phyloP scores from a whole-genome alignment of 805 yeast genomes.

The Myxozyma vanderwaltii region DNA sequence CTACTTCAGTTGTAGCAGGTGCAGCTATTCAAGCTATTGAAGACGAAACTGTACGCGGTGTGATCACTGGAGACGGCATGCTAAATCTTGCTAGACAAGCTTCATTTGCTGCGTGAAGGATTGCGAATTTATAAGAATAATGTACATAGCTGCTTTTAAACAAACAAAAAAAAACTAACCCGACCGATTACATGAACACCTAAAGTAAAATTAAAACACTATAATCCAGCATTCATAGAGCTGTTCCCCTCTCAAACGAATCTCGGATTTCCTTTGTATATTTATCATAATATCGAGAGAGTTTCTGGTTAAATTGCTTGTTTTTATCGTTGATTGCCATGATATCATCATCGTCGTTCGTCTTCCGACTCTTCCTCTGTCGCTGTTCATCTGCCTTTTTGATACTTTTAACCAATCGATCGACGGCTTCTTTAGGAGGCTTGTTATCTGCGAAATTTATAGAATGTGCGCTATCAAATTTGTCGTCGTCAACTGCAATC shows the following conservation, averaged over 20 bases:
- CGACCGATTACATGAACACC: background rate
- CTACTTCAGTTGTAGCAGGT: slow-evolving; percentile 30
- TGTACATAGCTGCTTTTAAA: background rate
- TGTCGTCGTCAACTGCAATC: slow-evolving; percentile 27
- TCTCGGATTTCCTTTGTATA: slow-evolving; percentile 44
- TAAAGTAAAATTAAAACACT: background rate
- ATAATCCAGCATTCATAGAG: slow-evolving; percentile 32
- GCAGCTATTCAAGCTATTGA: slow-evolving; percentile 30
- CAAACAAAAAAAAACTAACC: background rate
- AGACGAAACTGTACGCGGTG: slow-evolving; percentile 22
- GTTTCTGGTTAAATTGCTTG: slow-evolving; percentile 69
- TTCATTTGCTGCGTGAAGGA: background rate
- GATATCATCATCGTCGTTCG: slow-evolving; percentile 45
- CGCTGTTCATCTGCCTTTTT: slow-evolving; percentile 45
- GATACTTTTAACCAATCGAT: slow-evolving; percentile 39
- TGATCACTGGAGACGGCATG: slow-evolving; percentile 12
- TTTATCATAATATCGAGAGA: slow-evolving; percentile 58
- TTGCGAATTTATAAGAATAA: background rate
- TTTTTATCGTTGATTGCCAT: slow-evolving; percentile 66
- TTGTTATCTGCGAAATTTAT: slow-evolving; percentile 40
- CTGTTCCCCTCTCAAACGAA: slow-evolving; percentile 45
- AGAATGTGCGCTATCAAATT: slow-evolving; percentile 21
- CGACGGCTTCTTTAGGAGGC: slow-evolving; percentile 46
- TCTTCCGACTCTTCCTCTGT: slow-evolving; percentile 40
- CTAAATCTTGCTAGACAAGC: slow-evolving; percentile 17